A percentile compares a stretch with the other conserved stretches of the same genome.
Conservation (phyloP, 139 green algal genomes). For the Coelastrella sp. region DNA sequence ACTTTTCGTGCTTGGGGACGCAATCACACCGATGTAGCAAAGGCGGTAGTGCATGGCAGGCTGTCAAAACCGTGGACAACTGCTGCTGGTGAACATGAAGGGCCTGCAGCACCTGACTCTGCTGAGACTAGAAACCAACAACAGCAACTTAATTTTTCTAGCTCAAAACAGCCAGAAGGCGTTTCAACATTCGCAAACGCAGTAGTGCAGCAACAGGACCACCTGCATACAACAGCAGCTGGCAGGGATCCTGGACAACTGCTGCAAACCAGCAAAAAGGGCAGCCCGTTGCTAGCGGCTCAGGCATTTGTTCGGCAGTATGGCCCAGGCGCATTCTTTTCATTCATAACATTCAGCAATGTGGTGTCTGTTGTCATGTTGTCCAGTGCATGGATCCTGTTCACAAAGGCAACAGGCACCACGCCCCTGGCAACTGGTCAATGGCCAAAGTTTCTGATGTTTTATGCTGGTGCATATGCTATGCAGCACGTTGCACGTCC, state of each 20-base stretch:
- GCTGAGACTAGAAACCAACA: background rate
- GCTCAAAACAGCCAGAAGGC: too few relatives aligned
- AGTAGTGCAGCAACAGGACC: background rate
- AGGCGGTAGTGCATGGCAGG: background rate
- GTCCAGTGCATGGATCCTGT: constrained; percentile 37
- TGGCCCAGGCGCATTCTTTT: constrained; percentile 24
- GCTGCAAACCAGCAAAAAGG: background rate
- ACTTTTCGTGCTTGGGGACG: background rate
- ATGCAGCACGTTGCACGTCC: constrained; percentile 23
- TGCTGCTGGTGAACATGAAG: background rate
- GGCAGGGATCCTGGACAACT: background rate
- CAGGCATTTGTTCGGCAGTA: background rate
- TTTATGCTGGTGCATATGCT: constrained; percentile 24
- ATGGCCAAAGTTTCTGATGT: constrained; percentile 42
- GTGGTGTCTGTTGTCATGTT: constrained; percentile 29
- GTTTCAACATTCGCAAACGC: background rate
- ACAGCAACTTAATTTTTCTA: background rate
- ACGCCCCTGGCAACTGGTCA: constrained; percentile 21
- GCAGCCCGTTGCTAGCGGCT: background rate
- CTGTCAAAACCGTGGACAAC: background rate
- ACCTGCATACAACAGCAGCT: background rate
- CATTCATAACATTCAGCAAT: constrained; percentile 41
- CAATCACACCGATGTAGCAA: background rate
- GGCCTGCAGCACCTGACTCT: background rate
- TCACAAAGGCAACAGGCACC: constrained; percentile 1